Base-by-base conservation (phyloP, 164 flowering plant genomes). In the Magnolia officinalis region DNA sequence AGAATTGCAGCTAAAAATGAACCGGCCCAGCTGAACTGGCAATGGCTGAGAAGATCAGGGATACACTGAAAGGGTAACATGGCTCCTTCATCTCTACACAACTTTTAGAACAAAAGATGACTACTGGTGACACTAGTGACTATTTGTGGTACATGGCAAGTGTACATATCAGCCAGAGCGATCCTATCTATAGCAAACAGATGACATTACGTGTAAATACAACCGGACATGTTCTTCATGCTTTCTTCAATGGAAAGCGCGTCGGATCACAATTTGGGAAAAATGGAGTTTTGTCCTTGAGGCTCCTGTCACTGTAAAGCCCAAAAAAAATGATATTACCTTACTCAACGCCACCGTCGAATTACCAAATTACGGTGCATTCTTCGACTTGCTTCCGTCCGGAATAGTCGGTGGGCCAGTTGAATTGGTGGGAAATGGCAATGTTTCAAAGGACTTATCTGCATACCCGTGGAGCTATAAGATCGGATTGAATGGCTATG, bases 211-310 rank as follows among this genome's bases (percentile, higher is more conserved):
- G 85, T 10, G 88, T 92, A 2, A 87, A 92, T 63, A 80, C 78
- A 1, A 89, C 82, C 8, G 97, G 97, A 1, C 91, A 88, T 16
- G 76, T 88, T 0, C 82, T 91, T 16, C 98, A 94, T 77, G 95
- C 78, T 0, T 94, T 66, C 65, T 86, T 89, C 19, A 94, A 94
- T 68, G 88, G 89, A 1, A 70, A 85, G 13, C 80, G 75, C 23
- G 19, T 89, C 4, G 93, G 45, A 37, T 37, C 45, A 37, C 45
- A 37, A 37, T 37, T 37, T 37, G 45, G 45, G 45, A 37, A 37
- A 5, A 37, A 37, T 5, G 45, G 45, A 23, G 24, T 0, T 23
- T 37, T 37, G 45, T 37, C 45, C 45, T 37, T 37, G 45, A 89
- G 82, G 76, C 75, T 9, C 65, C 73, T 0, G 73, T 91, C 1